Percentiles rank a stretch among this genome's conserved stretches.
phyloP scores from a whole-genome alignment of 176 grass and related monocot genomes.

The Phoenix dactylifera region DNA sequence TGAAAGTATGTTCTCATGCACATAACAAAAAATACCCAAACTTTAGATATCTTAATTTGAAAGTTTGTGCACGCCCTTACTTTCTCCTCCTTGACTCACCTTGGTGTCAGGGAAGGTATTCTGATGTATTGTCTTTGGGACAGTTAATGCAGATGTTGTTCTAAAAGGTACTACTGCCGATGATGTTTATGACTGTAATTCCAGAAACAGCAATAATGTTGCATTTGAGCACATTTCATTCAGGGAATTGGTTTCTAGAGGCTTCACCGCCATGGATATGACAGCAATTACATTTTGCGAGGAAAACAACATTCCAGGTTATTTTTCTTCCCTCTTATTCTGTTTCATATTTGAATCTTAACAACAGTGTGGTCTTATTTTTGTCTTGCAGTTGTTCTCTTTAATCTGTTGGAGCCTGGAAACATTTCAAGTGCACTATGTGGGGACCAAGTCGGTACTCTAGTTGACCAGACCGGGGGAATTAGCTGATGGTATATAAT shows the following conservation, averaged over 20 bases:
- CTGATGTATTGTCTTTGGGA: not conserved
- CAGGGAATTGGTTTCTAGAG: slow-evolving; percentile 73
- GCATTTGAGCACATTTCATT: slow-evolving; percentile 84
- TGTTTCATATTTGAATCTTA: not conserved
- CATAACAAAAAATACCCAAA: no score
- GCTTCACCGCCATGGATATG: slow-evolving; percentile 71
- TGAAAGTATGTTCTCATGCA: not conserved
- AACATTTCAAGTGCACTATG: slow-evolving; percentile 80
- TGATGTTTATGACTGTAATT: slow-evolving; percentile 48
- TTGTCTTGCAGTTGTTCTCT: slow-evolving; percentile 68
- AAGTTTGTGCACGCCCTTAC: no score
- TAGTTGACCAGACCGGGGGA: slow-evolving; percentile 80
- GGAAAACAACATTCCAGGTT: slow-evolving; percentile 97
- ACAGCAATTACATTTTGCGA: slow-evolving; percentile 89
- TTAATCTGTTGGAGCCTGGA: slow-evolving; percentile 76
- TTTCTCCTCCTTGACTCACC: no score
- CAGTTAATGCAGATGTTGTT: slow-evolving; percentile 86
- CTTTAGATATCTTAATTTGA: no score
- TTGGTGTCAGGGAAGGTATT: no score
- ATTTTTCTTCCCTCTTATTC: not conserved
- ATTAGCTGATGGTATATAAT: slow-evolving; percentile 27
- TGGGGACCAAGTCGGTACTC: slow-evolving; percentile 76
- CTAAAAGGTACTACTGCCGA: slow-evolving; percentile 78
- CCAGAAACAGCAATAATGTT: slow-evolving; percentile 33
- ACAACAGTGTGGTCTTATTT: no score